Conservation (phyloP, 179 eudicot species). For the Heliamphora pulchella region DNA sequence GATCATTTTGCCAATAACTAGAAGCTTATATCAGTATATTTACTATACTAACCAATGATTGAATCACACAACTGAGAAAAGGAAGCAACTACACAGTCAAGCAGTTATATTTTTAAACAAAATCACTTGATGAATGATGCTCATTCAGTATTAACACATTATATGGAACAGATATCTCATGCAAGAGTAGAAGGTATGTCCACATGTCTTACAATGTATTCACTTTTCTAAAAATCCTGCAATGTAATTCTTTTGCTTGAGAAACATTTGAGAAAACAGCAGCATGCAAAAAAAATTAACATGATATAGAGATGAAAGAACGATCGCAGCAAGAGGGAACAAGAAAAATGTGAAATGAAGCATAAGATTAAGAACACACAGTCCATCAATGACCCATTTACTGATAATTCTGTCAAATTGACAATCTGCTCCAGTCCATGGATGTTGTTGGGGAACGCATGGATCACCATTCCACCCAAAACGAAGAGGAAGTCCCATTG, state of each 20-base stretch:
- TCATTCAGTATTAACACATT: too few species aligned
- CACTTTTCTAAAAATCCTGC: too few species aligned
- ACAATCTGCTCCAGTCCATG: slow-evolving; percentile 96
- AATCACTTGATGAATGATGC: too few species aligned
- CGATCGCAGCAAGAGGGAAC: not conserved
- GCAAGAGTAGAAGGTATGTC: not conserved
- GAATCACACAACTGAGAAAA: not conserved
- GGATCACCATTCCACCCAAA: slow-evolving; percentile 99
- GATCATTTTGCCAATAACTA: not conserved
- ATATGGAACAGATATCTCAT: too few species aligned
- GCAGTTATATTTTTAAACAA: not conserved
- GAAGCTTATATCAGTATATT: not conserved
- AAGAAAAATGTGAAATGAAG: not conserved
- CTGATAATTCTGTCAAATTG: slow-evolving; percentile 46
- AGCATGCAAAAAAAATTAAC: not conserved
- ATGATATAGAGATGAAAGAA: too few species aligned
- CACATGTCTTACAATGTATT: too few species aligned
- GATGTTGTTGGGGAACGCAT: slow-evolving; percentile 97
- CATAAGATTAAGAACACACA: slow-evolving; percentile 45
- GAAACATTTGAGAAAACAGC: not conserved
- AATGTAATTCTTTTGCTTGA: too few species aligned
- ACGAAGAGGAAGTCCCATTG: slow-evolving; percentile 89
- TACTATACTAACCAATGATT: not conserved
- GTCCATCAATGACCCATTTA: slow-evolving; percentile 91
- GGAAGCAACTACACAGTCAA: not conserved